phyloP scores from a whole-genome alignment of 495 filamentous ascomycete genomes.

The Usnea hakonensis region DNA sequence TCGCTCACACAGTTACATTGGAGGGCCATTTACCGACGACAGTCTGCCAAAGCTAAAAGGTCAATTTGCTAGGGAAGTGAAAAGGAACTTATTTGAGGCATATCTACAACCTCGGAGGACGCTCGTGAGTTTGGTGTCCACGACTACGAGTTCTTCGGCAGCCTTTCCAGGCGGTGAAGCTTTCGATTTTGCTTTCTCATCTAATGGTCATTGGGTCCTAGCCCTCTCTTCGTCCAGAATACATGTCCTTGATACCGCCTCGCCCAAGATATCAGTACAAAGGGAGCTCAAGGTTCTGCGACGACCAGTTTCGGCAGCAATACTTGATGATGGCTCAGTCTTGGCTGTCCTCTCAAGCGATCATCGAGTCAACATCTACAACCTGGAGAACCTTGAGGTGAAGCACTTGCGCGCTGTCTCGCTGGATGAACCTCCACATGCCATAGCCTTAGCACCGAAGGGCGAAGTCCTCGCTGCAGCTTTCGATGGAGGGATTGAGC shows the following conservation, averaged over 20 bases:
- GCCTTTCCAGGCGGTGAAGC: constrained; percentile 75
- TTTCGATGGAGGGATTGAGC: constrained; percentile 79
- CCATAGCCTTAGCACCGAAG: constrained; percentile 71
- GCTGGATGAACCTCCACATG: constrained; percentile 66
- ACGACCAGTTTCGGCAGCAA: constrained; percentile 68
- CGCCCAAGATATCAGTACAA: constrained; percentile 50
- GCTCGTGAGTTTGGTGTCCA: constrained; percentile 69
- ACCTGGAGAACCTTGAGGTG: constrained; percentile 52
- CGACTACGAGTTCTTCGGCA: constrained; percentile 71
- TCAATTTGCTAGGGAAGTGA: constrained; percentile 61
- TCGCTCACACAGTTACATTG: constrained; percentile 42
- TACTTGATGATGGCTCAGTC: constrained; percentile 67
- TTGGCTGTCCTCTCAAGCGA: constrained; percentile 75
- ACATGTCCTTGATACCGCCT: constrained; percentile 62
- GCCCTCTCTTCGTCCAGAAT: constrained; percentile 84
- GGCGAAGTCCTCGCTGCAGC: constrained; percentile 79
- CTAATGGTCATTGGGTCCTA: constrained; percentile 62
- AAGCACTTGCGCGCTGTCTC: constrained; percentile 61
- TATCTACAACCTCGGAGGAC: constrained; percentile 64
- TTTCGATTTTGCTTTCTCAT: constrained; percentile 74
- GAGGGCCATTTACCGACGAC: constrained; percentile 41
- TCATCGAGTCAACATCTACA: constrained; percentile 76
- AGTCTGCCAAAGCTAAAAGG: constrained; percentile 53
- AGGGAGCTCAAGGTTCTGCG: constrained; percentile 74
- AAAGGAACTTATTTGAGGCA: constrained; percentile 73